phyloP scores from a whole-genome alignment of 1,284 basidiomycete species.

The Pterula multifida region DNA sequence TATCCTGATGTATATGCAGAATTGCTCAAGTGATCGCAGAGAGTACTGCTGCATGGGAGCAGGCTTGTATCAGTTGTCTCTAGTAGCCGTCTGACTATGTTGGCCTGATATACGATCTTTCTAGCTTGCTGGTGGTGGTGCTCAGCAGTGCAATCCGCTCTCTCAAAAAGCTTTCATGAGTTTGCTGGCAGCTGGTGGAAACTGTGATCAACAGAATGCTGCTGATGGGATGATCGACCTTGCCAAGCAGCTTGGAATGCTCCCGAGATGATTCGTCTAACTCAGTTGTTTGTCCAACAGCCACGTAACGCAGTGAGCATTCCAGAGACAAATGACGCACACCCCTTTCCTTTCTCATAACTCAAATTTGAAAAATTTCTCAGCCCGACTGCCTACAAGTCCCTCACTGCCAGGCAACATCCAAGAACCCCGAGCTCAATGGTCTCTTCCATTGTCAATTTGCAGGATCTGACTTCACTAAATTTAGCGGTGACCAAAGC shows the following conservation, averaged over 20 bases:
- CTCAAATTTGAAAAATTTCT: no score
- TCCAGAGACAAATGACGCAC: background rate
- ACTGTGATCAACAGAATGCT: slow-evolving; percentile 20
- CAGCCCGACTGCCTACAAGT: slow-evolving; percentile 23
- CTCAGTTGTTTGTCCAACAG: slow-evolving; percentile 40
- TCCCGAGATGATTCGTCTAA: slow-evolving; percentile 18
- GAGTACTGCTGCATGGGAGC: slow-evolving; percentile 13
- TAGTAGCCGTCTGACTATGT: background rate
- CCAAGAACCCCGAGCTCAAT: slow-evolving; percentile 26
- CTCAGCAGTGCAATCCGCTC: slow-evolving; percentile 13
- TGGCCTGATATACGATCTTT: background rate
- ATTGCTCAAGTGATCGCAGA: slow-evolving; percentile 16
- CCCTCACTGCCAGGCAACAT: slow-evolving; percentile 28
- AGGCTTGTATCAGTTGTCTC: slow-evolving; percentile 22
- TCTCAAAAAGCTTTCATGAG: slow-evolving; percentile 14
- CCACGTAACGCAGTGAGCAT: slow-evolving; percentile 31
- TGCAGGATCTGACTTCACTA: slow-evolving; percentile 19
- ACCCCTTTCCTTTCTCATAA: background rate
- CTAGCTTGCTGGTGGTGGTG: slow-evolving; percentile 31
- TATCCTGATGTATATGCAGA: slow-evolving; percentile 6
- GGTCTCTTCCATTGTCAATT: slow-evolving; percentile 34
- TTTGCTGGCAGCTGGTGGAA: slow-evolving; percentile 15
- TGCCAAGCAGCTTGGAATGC: slow-evolving; percentile 18
- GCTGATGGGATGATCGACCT: slow-evolving; percentile 19
- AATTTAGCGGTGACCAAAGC: slow-evolving; percentile 20